These are phyloP conservation scores for Proliferodiscus dingleyae DNA, from an alignment of 2,329 filamentous ascomycete genomes.

Conservation along the genomic window DNA sequence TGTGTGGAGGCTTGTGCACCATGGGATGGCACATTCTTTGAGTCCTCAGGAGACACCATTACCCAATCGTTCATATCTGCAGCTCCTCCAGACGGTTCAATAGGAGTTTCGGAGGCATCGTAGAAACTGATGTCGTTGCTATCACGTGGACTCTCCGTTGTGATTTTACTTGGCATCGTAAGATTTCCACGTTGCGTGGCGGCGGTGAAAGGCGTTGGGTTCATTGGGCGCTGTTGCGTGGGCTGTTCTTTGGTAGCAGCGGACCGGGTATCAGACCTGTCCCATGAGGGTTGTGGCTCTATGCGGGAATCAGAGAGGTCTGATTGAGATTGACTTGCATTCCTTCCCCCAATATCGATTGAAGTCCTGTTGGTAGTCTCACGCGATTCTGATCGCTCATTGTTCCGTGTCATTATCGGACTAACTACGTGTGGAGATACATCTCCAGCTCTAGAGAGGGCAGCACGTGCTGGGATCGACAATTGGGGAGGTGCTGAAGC, in stretches of 20 bases:
- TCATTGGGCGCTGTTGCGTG: neutral
- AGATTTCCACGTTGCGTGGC: neutral
- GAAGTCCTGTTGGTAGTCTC: too few relatives aligned
- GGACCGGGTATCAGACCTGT: too few relatives aligned
- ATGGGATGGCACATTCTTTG: neutral
- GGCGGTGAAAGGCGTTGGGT: too few relatives aligned
- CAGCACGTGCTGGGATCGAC: neutral
- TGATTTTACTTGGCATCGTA: neutral
- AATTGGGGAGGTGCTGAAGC: conserved; percentile 4
- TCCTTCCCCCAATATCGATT: too few relatives aligned
- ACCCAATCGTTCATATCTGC: conserved; percentile 22
- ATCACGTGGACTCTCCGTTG: conserved; percentile 17
- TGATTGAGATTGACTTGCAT: too few relatives aligned
- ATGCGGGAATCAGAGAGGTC: too few relatives aligned
- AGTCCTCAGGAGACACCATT: conserved; percentile 16
- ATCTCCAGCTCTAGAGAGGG: conserved; percentile 11
- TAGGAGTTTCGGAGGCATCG: conserved; percentile 17
- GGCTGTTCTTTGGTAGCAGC: neutral
- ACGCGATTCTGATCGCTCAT: neutral
- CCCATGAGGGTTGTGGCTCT: too few relatives aligned
- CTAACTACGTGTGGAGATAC: conserved; percentile 7
- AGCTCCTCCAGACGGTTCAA: neutral
- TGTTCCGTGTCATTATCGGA: conserved; percentile 1
- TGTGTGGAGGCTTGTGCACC: neutral
- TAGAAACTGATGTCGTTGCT: conserved; percentile 23